phyloP scores from a whole-genome alignment of 1,139 yeast species.

The Scheffersomyces segobiensis region DNA sequence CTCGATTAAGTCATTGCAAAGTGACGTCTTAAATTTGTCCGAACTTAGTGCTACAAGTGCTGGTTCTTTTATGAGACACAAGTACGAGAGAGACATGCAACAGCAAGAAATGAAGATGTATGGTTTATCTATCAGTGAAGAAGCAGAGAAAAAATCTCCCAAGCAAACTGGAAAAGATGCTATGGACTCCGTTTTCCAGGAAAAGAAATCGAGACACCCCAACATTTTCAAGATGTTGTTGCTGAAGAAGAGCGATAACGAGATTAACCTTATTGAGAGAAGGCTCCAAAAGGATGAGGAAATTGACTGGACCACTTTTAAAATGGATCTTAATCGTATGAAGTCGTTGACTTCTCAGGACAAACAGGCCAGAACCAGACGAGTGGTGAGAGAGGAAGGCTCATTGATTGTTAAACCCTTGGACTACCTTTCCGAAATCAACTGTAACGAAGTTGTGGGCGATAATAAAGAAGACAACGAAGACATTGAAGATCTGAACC shows the following conservation, averaged over 20 bases:
- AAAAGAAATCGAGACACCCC: conserved; percentile 47
- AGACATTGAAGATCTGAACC: conserved; percentile 11
- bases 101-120: conserved; percentile 23
- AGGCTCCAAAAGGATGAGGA: conserved; percentile 33
- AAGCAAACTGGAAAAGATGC: conserved; percentile 6
- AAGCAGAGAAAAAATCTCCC: not conserved
- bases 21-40: conserved; percentile 51
- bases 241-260: conserved; percentile 30
- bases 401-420: conserved; percentile 70
- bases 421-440: conserved; percentile 55
- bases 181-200: conserved; percentile 39
- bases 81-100: conserved; percentile 45
- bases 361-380: conserved; percentile 64
- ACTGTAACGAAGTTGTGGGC: conserved; percentile 40
- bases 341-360: conserved; percentile 72
- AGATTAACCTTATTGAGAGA: conserved; percentile 35
- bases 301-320: conserved; percentile 43
- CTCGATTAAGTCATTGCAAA: conserved; percentile 45
- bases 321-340: conserved; percentile 68
- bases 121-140: conserved; percentile 20
- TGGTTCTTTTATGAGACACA: conserved; percentile 78
- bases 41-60: conserved; percentile 90
- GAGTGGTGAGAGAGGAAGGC: conserved; percentile 69
- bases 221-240: conserved; percentile 58
- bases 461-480: conserved; percentile 18